phyloP scores from a whole-genome alignment of 306 rosid genomes.

The Sophora flavescens region DNA sequence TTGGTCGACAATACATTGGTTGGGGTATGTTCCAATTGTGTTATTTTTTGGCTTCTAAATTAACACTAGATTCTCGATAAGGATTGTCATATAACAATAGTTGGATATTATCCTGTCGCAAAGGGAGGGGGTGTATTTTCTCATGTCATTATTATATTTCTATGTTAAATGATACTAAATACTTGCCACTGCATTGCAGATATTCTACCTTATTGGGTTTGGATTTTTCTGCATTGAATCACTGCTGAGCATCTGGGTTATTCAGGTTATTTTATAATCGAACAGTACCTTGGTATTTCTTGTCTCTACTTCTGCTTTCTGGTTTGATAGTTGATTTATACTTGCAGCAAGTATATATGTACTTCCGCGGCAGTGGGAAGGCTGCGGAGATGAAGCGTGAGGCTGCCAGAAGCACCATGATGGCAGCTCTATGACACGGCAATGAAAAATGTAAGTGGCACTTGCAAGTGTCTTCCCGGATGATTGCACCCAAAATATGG shows the following conservation, averaged over 20 bases:
- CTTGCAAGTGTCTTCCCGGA: conserved; percentile 10
- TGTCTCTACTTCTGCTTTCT: conserved; percentile 10
- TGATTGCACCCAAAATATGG: conserved; percentile 1
- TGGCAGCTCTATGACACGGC: conserved; percentile 68
- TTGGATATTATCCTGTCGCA: background rate
- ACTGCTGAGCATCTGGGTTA: conserved; percentile 83
- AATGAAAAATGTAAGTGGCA: conserved; percentile 28
- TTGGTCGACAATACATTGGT: conserved; percentile 51
- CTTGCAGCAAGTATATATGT: conserved; percentile 93
- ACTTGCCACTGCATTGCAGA: conserved; percentile 54
- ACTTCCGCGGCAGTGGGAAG: conserved; percentile 94
- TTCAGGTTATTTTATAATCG: conserved; percentile 68
- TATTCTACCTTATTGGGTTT: conserved; percentile 81
- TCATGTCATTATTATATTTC: background rate
- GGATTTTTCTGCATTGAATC: conserved; percentile 71
- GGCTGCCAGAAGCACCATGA: conserved; percentile 77
- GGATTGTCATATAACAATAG: background rate
- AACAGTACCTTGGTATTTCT: background rate
- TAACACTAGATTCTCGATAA: conserved; percentile 3
- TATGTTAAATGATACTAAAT: conserved; percentile 31
- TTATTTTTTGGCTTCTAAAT: conserved; percentile 27
- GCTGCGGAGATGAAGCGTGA: conserved; percentile 74
- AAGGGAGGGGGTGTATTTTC: background rate
- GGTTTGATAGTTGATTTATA: conserved; percentile 33
- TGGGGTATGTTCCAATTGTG: conserved; percentile 67